Percentiles rank a stretch among this genome's conserved stretches.
These are phyloP conservation scores for Diaporthe velutina DNA, from an alignment of 2,329 filamentous ascomycete genomes.

Conservation along the genomic window DNA sequence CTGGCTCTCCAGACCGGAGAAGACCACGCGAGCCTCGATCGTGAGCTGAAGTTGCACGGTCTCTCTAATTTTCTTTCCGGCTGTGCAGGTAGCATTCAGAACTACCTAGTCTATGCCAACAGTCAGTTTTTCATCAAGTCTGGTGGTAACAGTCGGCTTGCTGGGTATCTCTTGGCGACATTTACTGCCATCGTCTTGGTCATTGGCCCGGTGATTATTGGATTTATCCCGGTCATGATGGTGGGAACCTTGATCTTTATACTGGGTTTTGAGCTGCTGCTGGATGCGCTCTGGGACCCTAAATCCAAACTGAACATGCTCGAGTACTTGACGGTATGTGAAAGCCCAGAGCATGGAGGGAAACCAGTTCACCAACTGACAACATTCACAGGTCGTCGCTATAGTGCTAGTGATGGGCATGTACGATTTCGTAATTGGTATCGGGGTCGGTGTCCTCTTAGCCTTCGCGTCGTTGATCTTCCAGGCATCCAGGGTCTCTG, in stretches of 20 bases:
- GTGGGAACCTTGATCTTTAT: slow-evolving; percentile 96
- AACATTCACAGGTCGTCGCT: slow-evolving; percentile 71
- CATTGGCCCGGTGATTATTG: slow-evolving; percentile 88
- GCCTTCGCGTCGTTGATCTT: slow-evolving; percentile 93
- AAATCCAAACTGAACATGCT: slow-evolving; percentile 88
- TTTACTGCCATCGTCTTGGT: slow-evolving; percentile 87
- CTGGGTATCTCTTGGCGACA: slow-evolving; percentile 85
- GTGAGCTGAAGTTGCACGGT: slow-evolving; percentile 92
- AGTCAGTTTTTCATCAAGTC: slow-evolving; percentile 97
- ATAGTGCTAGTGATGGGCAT: slow-evolving; percentile 97
- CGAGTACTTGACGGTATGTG: slow-evolving; percentile 85
- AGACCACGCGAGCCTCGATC: slow-evolving; percentile 91
- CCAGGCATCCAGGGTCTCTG: slow-evolving; percentile 89
- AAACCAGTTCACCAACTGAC: slow-evolving; percentile 42
- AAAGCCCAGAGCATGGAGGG: neutral
- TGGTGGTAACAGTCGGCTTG: slow-evolving; percentile 87
- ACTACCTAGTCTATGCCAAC: slow-evolving; percentile 98
- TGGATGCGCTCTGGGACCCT: slow-evolving; percentile 90
- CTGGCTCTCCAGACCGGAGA: slow-evolving; percentile 91
- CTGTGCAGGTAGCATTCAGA: slow-evolving; percentile 88
- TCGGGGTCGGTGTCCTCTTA: slow-evolving; percentile 89
- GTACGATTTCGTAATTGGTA: slow-evolving; percentile 96
- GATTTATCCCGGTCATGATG: slow-evolving; percentile 96
- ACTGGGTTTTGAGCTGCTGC: slow-evolving; percentile 90
- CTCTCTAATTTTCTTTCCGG: slow-evolving; percentile 94